Evolutionary conservation across 768 basidiomycete genomes (phyloP).

Genomic region (Trichaptum fuscoviolaceum): DNA sequence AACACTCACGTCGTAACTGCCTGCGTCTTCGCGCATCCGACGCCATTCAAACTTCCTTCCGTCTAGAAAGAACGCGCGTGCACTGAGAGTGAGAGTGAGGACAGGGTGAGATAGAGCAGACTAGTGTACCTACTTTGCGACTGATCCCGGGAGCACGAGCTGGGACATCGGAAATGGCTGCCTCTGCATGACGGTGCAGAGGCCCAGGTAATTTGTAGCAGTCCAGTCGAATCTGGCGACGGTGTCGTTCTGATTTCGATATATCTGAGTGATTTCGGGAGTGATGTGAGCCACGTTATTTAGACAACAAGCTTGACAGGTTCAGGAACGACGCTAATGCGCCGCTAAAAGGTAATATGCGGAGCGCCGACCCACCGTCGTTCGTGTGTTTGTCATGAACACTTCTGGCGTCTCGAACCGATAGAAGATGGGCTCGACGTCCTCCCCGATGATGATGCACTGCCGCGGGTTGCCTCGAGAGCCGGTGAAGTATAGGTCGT

Average conservation of each 20-base stretch:
- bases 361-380: conserved; percentile 36
- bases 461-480: conserved; percentile 56
- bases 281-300: conserved; percentile 1
- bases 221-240: conserved; percentile 51
- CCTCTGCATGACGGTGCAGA: conserved; percentile 48
- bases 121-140: conserved; percentile 35
- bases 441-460: conserved; percentile 64
- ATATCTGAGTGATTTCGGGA: conserved; percentile 20
- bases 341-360: conserved; percentile 3
- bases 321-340: conserved; percentile 1
- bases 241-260: conserved; percentile 44
- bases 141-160: conserved; percentile 50
- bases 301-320: conserved; percentile 4
- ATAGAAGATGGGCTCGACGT: conserved; percentile 52
- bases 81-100: conserved; percentile 32
- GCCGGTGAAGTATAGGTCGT: conserved; percentile 64
- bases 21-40: conserved; percentile 38
- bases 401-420: conserved; percentile 57
- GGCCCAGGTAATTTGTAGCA: conserved; percentile 28
- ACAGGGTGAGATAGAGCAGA: conserved; percentile 14
- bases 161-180: conserved; percentile 53
- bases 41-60: conserved; percentile 65
- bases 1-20: conserved; percentile 57
- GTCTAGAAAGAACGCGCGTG: conserved; percentile 55
- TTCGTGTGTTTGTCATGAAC: conserved; percentile 37